Evolutionary conservation across 2,329 filamentous ascomycete genomes (phyloP).

Genomic region (Trichothecium sympodiale): DNA sequence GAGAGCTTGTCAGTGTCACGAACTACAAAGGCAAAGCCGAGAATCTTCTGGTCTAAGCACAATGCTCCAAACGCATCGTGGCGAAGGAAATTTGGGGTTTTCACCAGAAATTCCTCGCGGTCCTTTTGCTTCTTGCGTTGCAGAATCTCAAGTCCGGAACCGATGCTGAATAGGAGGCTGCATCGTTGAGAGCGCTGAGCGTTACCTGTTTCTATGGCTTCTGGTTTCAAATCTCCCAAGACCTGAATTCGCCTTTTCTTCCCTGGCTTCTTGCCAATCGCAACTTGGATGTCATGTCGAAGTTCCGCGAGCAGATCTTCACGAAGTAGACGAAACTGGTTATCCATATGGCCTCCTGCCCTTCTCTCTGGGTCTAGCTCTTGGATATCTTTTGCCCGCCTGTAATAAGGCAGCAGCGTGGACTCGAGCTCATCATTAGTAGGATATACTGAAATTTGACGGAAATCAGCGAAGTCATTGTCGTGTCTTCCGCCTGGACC

Average conservation of each 20-base stretch:
- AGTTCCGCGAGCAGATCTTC: slow-evolving; percentile 62
- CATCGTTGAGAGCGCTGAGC: slow-evolving; percentile 17
- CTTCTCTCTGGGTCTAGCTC: slow-evolving; percentile 26
- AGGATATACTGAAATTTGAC: slow-evolving; percentile 51
- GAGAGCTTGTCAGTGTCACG: slow-evolving; percentile 36
- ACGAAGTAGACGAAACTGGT: slow-evolving; percentile 59
- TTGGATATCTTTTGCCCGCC: slow-evolving; percentile 34
- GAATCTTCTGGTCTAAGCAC: slow-evolving; percentile 34
- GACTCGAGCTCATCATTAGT: slow-evolving; percentile 54
- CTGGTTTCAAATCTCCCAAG: slow-evolving; percentile 26
- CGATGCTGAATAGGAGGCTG: slow-evolving; percentile 26
- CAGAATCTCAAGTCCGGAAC: slow-evolving; percentile 34
- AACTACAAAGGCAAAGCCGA: slow-evolving; percentile 50
- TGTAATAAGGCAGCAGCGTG: slow-evolving; percentile 41
- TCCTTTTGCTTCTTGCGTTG: slow-evolving; percentile 12
- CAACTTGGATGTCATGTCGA: slow-evolving; percentile 45
- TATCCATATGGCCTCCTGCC: slow-evolving; percentile 47
- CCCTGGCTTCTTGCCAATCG: slow-evolving; percentile 30
- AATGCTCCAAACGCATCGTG: slow-evolving; percentile 53
- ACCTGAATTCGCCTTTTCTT: slow-evolving; percentile 23
- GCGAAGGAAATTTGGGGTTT: slow-evolving; percentile 39
- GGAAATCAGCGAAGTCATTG: slow-evolving; percentile 56
- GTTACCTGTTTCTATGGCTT: slow-evolving; percentile 23
- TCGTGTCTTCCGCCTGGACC: slow-evolving; percentile 59
- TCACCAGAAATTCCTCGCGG: slow-evolving; percentile 32